Evolutionary conservation across 805 yeast species (phyloP), one percentile per base, ranked within the genome.

Genomic region (Starmera quercuum): DNA sequence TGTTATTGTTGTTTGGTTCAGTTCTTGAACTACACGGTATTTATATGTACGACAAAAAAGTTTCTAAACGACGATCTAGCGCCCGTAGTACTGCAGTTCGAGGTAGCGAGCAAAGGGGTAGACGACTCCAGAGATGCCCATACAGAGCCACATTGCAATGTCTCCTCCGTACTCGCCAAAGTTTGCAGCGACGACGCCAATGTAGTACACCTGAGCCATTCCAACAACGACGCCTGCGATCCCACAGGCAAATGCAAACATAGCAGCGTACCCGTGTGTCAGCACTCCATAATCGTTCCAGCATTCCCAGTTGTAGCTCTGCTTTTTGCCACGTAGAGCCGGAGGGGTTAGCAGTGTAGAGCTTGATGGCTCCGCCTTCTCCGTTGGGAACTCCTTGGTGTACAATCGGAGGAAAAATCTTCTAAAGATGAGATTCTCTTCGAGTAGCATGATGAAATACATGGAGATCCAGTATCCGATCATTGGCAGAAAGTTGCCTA

Each of bases 401-500:
- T 54, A 70, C n/a, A 68, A 36, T 31, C 58, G 56, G 11, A 74
- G 52, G 36, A 63, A 58, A 27, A 59, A 46, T 30, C 56, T 66
- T 51, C 95, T 68, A 61, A 85, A 85, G 13, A 84, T 65, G 4
- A 68, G 36, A 49, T 83, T 83, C 53, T 85, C 95, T 43, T 82
- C 84, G 3, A 83, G 38, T 22, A 84, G 57, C 29, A 85, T 53
- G n/a, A 73, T 70, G 46, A 79, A 73, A 54, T 85, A 86, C 61
- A 85, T 83, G 37, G 88, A 74, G 36, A 83, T 73, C 95, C 95
- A 85, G 59, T 85, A 85, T 2, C 95, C 95, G 38, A 85, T 72
- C 95, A 85, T 85, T 8, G 95, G 95, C 47, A 85, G 62, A 58
- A 85, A 85, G 49, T 85, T 85, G 9, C 85, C 76, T 44, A 85